Percentiles rank a stretch among this genome's conserved stretches.
phyloP scores from a whole-genome alignment of 306 rosid species.

The Sesbania bispinosa region DNA sequence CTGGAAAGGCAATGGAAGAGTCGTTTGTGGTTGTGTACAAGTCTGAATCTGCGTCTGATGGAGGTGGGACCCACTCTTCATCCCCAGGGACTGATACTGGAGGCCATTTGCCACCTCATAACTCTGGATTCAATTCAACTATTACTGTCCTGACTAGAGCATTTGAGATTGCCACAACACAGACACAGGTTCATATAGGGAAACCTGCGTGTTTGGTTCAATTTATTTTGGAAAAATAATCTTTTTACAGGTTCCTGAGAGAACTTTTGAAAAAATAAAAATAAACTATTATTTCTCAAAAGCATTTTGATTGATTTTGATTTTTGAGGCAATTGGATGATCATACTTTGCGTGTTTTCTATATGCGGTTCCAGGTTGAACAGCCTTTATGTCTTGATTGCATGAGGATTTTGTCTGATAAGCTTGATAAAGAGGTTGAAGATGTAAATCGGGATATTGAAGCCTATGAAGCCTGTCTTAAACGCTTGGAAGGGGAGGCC shows the following conservation, averaged over 20 bases:
- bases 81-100: slow-evolving; percentile 51
- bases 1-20: slow-evolving; percentile 88
- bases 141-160: slow-evolving; percentile 77
- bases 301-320: not conserved
- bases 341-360: slow-evolving; percentile 13
- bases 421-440: slow-evolving; percentile 93
- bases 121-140: slow-evolving; percentile 76
- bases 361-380: slow-evolving; percentile 62
- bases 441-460: slow-evolving; percentile 87
- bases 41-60: slow-evolving; percentile 78
- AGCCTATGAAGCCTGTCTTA: slow-evolving; percentile 88
- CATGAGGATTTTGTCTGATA: slow-evolving; percentile 87
- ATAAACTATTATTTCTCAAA: not conserved
- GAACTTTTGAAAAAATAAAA: not conserved
- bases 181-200: slow-evolving; percentile 68
- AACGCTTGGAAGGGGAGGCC: slow-evolving; percentile 79
- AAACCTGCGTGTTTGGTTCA: not conserved
- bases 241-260: not conserved
- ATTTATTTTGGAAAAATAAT: not conserved
- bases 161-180: slow-evolving; percentile 90
- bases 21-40: slow-evolving; percentile 90
- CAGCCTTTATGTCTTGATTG: slow-evolving; percentile 98
- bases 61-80: slow-evolving; percentile 54
- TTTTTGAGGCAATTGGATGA: not conserved
- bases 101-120: slow-evolving; percentile 62